These are phyloP conservation scores for Fusarium sp. DNA, from an alignment of 2,329 filamentous ascomycete species.

Conservation along the genomic window DNA sequence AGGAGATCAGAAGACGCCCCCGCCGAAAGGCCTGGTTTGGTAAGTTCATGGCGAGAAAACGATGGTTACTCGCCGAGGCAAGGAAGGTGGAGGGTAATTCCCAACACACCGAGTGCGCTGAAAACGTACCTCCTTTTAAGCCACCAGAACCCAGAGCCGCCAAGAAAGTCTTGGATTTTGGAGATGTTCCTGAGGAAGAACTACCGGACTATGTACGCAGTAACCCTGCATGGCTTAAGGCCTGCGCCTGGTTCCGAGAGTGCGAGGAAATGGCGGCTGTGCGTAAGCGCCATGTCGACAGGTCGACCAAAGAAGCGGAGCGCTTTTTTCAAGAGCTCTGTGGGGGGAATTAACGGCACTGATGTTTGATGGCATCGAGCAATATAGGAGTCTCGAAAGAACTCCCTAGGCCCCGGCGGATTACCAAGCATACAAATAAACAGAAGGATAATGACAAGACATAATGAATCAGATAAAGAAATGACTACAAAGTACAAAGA, in stretches of 20 bases:
- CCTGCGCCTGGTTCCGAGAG: slow-evolving; percentile 53
- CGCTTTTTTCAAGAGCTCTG: slow-evolving; percentile 34
- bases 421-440: background rate
- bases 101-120: slow-evolving; percentile 14
- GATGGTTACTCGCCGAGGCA: slow-evolving; percentile 45
- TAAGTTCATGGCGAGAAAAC: slow-evolving; percentile 54
- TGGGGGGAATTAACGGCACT: background rate
- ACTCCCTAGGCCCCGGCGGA: background rate
- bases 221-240: slow-evolving; percentile 59
- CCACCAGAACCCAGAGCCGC: slow-evolving; percentile 48
- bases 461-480: background rate
- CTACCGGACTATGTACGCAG: slow-evolving; percentile 58
- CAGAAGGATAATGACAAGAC: background rate
- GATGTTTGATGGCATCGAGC: background rate
- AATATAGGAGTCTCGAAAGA: slow-evolving; percentile 2
- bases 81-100: slow-evolving; percentile 23
- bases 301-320: slow-evolving; percentile 38
- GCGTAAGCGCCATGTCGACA: slow-evolving; percentile 25
- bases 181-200: slow-evolving; percentile 52
- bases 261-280: slow-evolving; percentile 33
- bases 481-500: background rate
- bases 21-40: slow-evolving; percentile 64
- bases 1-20: slow-evolving; percentile 61
- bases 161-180: slow-evolving; percentile 50
- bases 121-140: slow-evolving; percentile 27